A percentile compares a stretch with the other conserved stretches of the same genome.
These are phyloP conservation scores for Cadophora luteo-olivacea DNA, from an alignment of 2,329 filamentous ascomycete species.

Conservation along the genomic window DNA sequence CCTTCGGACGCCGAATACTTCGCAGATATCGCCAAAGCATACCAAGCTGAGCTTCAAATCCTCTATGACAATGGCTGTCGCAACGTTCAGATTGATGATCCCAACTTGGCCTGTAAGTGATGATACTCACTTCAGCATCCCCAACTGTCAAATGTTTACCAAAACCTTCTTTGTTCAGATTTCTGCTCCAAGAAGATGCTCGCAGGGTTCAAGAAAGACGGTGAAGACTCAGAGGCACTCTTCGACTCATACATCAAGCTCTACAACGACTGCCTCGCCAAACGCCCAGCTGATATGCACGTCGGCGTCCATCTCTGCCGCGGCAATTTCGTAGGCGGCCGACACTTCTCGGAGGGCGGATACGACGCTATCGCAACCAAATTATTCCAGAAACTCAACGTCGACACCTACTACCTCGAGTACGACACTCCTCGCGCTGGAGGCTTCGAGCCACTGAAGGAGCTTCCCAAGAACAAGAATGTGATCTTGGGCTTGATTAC, in stretches of 20 bases:
- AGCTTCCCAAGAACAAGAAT: constrained; percentile 65
- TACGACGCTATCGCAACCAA: constrained; percentile 73
- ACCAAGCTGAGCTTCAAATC: constrained; percentile 57
- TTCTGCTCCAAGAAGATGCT: constrained; percentile 78
- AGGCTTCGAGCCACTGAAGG: constrained; percentile 69
- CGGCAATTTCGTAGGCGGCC: constrained; percentile 69
- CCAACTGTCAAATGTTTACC: constrained; percentile 1
- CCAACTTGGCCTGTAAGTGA: constrained; percentile 65
- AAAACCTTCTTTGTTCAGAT: constrained; percentile 51
- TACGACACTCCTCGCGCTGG: constrained; percentile 68
- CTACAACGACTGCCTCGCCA: constrained; percentile 74
- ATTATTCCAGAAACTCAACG: constrained; percentile 67
- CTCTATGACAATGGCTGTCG: constrained; percentile 59
- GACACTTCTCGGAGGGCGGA: constrained; percentile 70
- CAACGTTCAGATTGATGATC: constrained; percentile 62
- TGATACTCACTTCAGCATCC: constrained; percentile 20
- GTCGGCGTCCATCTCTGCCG: constrained; percentile 79
- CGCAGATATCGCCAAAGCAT: constrained; percentile 59
- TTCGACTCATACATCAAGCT: constrained; percentile 78
- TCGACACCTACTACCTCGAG: constrained; percentile 73
- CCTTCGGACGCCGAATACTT: constrained; percentile 59
- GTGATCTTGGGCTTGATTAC: constrained; percentile 70
- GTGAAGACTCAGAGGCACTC: constrained; percentile 72
- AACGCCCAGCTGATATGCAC: constrained; percentile 72
- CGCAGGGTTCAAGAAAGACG: constrained; percentile 70